Evolutionary conservation across 208 protist species (phyloP), one percentile per base, ranked within the genome.

Genomic region (Herpetomonas samuelpessoai): DNA sequence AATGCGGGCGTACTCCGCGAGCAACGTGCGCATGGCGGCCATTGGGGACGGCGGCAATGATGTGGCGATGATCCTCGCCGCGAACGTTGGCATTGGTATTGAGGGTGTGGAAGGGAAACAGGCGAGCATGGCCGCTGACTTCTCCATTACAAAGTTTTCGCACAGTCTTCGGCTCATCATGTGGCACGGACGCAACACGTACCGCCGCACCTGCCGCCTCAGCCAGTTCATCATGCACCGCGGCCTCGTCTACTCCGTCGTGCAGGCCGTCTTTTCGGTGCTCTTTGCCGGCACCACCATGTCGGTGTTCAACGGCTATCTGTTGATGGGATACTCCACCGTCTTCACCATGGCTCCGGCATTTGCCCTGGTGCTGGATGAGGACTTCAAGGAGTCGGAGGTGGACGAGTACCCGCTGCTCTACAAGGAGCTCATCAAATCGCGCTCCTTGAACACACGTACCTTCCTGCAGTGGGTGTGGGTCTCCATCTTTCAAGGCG

Each of bases 11-110:
- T 76, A 87, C 54, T 69, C 68, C 21, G 44, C 41, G 22, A 46
- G 54, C 41, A 71, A 35, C 3, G 76, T 86, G 25, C 83, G 92
- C 31, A 93, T 92, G 49, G 77, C 91, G 27, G 97, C 98, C 1
- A 99, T 99, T 55, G 98, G 98, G 24, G 98, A 99, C 78, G 98
- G 98, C 49, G 98, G 97, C 51, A 99, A 99, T 74, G 98, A 99
- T 65, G 97, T 99, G 2, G 77, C 79, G 7, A 99, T 99, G 98
- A 96, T 94, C 57, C 69, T 84, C 35, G 93, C 88, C 1, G 95
- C 96, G 35, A 86, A 98, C 69, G 93, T 98, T n/a, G 96, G 97
- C 38, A 84, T 99, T 44, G 98, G 98, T 29, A 98, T 99, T 64
- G 97, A 98, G 31, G 98, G 98, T 16, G 97, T 97, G 65, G 98